Percentiles rank a stretch among this genome's conserved stretches.
Conservation (phyloP, 2,329 filamentous ascomycete genomes). For the Raffaelea deltoideospora region DNA sequence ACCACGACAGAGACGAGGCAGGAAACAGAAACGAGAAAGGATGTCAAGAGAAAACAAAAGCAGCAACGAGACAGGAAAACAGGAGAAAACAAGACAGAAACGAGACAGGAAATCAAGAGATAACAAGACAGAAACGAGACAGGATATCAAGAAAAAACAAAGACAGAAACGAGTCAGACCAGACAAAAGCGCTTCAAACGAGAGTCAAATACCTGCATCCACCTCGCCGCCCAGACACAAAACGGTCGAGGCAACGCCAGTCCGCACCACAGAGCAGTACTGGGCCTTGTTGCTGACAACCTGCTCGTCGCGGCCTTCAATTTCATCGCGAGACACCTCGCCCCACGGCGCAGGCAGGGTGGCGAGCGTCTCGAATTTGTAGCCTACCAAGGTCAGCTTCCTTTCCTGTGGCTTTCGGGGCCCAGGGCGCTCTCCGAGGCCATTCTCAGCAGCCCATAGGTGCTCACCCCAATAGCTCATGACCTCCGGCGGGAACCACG, state of each 20-base stretch:
- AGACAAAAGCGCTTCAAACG: no score
- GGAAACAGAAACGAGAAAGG: no score
- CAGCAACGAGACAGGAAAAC: no score
- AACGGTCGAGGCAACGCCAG: slow-evolving; percentile 61
- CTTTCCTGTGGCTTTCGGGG: no score
- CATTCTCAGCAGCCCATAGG: neutral
- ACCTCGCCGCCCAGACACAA: slow-evolving; percentile 87
- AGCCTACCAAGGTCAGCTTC: no score
- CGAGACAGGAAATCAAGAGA: no score
- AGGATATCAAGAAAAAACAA: neutral
- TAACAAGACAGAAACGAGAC: no score
- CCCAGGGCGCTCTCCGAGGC: no score
- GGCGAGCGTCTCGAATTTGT: slow-evolving; percentile 87
- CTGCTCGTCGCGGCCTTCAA: slow-evolving; percentile 57
- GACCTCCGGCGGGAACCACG: slow-evolving; percentile 46
- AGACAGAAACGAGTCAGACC: neutral
- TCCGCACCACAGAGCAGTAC: slow-evolving; percentile 88
- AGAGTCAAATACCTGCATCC: slow-evolving; percentile 51
- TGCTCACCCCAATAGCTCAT: slow-evolving; percentile 82
- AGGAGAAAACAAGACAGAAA: no score
- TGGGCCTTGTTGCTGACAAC: slow-evolving; percentile 81
- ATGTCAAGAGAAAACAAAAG: no score
- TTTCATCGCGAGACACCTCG: slow-evolving; percentile 56
- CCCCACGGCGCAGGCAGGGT: slow-evolving; percentile 64
- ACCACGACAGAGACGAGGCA: no score